Evolutionary conservation across 2,329 filamentous ascomycete species (phyloP).

Genomic region (Claviceps quebecensis): DNA sequence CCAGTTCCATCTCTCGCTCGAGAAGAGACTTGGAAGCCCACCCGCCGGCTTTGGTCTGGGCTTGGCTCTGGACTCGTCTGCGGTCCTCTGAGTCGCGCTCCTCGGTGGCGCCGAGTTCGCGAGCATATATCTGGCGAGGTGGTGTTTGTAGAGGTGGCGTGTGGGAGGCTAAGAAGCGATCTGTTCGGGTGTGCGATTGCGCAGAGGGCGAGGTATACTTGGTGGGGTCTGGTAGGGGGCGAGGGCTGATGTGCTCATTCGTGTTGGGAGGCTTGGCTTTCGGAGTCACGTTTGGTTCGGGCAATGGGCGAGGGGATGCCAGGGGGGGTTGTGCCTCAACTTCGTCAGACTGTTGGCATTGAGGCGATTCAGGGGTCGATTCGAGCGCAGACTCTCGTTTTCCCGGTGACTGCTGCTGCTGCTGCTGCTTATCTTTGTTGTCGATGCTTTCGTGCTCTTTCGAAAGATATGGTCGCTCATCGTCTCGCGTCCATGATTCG

Average conservation of each 20-base stretch:
- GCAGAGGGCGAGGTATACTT: conserved; percentile 16
- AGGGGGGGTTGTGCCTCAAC: neutral
- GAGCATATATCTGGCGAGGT: conserved; percentile 37
- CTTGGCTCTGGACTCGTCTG: conserved; percentile 42
- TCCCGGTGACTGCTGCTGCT: conserved; percentile 20
- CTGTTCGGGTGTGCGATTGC: conserved; percentile 32
- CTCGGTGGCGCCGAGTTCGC: conserved; percentile 39
- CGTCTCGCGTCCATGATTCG: conserved; percentile 49
- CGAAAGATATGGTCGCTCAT: conserved; percentile 50
- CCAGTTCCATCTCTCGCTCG: conserved; percentile 69
- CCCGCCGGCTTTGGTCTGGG: conserved; percentile 46
- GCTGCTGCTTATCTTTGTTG: conserved; percentile 13
- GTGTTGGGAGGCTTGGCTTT: conserved; percentile 22
- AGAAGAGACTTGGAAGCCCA: conserved; percentile 57
- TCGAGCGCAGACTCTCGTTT: conserved; percentile 14
- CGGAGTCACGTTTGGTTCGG: conserved; percentile 20
- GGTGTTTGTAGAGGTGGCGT: conserved; percentile 29
- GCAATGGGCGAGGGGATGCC: conserved; percentile 24
- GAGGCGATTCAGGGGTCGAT: conserved; percentile 5
- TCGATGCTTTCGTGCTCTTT: conserved; percentile 27
- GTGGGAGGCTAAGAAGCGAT: conserved; percentile 42
- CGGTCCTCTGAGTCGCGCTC: conserved; percentile 51
- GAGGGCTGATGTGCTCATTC: conserved; percentile 19
- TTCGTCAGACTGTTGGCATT: neutral
- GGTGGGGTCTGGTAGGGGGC: conserved; percentile 40